Conservation (phyloP, 352 stramenopile genomes). For the Phytophthora tubulina region DNA sequence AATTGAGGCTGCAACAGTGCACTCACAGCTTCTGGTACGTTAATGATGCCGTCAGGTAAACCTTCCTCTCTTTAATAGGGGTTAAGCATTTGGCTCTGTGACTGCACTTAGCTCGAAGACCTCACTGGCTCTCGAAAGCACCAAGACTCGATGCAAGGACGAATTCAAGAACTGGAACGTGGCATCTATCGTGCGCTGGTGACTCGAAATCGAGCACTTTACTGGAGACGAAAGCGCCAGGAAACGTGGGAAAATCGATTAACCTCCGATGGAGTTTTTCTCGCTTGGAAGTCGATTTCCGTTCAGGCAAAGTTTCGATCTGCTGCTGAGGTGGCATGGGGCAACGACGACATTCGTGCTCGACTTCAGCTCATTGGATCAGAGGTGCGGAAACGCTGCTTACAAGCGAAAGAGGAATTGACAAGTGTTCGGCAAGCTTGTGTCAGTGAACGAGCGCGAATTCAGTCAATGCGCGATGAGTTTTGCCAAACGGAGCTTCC, state of each 20-base stretch:
- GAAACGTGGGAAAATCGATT: constrained; percentile 16
- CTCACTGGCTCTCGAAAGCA: constrained; percentile 30
- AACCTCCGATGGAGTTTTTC: constrained; percentile 26
- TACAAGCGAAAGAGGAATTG: constrained; percentile 18
- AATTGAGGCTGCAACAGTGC: constrained; percentile 22
- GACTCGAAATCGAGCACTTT: constrained; percentile 48
- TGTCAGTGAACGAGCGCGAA: constrained; percentile 3
- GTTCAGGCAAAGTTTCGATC: constrained; percentile 13
- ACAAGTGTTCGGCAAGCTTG: constrained; percentile 20
- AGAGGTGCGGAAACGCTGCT: constrained; percentile 23
- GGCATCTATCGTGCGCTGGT: constrained; percentile 29
- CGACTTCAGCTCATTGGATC: constrained; percentile 18
- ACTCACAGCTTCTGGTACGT: constrained; percentile 39
- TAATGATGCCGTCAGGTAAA: neutral
- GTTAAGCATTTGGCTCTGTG: neutral
- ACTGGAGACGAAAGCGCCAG: constrained; percentile 40
- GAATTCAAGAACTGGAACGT: constrained; percentile 32
- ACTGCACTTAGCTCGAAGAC: constrained; percentile 34
- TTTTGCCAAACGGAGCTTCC: constrained; percentile 27
- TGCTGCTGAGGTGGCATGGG: constrained; percentile 8
- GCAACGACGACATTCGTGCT: constrained; percentile 22
- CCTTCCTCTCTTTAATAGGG: neutral
- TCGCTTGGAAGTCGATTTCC: constrained; percentile 38
- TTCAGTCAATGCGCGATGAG: constrained; percentile 33
- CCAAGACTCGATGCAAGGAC: constrained; percentile 18